A percentile compares a stretch with the other conserved stretches of the same genome.
phyloP scores from a whole-genome alignment of 805 yeast genomes.

The Sporopachydermia quercuum region DNA sequence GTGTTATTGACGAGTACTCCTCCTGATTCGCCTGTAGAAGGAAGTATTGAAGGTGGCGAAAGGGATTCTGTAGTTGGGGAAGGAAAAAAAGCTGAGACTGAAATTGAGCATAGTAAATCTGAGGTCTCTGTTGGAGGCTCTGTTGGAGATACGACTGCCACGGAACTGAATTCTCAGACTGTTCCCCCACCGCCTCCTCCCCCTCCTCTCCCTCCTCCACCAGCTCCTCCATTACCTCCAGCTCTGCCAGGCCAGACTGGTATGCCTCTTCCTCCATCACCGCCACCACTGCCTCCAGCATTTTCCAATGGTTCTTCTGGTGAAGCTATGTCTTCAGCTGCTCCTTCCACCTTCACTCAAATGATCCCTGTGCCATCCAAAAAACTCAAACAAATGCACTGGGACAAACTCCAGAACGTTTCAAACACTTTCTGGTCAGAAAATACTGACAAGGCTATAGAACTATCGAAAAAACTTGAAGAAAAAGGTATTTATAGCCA shows the following conservation, averaged over 20 bases:
- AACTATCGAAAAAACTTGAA: slow-evolving; percentile 34
- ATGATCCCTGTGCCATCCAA: slow-evolving; percentile 36
- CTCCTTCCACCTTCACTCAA: slow-evolving; percentile 8
- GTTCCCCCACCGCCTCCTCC: slow-evolving; percentile 1
- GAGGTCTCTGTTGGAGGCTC: too few relatives aligned
- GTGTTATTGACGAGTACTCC: too few relatives aligned
- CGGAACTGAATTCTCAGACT: too few relatives aligned
- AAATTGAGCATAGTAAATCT: too few relatives aligned
- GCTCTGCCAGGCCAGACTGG: neutral
- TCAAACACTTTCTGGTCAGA: slow-evolving; percentile 51
- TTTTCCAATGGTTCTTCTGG: slow-evolving; percentile 13
- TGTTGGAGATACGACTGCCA: too few relatives aligned
- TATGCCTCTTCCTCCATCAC: slow-evolving; percentile 7
- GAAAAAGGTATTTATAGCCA: slow-evolving; percentile 51
- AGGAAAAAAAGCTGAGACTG: too few relatives aligned
- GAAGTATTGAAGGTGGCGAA: too few relatives aligned
- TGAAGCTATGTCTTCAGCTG: slow-evolving; percentile 14
- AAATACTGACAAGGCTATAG: slow-evolving; percentile 26
- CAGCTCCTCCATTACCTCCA: slow-evolving; percentile 12
- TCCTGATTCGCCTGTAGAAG: too few relatives aligned
- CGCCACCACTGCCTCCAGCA: slow-evolving; percentile 19
- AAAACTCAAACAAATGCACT: slow-evolving; percentile 64
- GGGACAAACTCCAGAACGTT: slow-evolving; percentile 58
- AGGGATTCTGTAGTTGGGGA: too few relatives aligned
- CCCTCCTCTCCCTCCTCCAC: slow-evolving; percentile 13